Percentiles rank a stretch among this genome's conserved stretches.
These are phyloP conservation scores for Cryptococcus maquisensis DNA, from an alignment of 1,284 basidiomycete species.

Conservation along the genomic window DNA sequence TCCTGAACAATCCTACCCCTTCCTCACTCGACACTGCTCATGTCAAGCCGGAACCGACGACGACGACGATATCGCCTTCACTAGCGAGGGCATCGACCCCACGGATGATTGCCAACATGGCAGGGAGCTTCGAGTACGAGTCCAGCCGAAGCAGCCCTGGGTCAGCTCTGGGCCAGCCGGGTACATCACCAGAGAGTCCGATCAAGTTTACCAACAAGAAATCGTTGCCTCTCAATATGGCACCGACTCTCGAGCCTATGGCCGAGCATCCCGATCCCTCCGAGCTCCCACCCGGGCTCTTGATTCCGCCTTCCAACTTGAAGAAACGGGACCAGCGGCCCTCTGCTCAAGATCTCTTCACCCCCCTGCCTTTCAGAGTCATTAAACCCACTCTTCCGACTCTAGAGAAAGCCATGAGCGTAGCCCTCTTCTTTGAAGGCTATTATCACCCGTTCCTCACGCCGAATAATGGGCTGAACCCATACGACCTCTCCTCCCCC, in stretches of 20 bases:
- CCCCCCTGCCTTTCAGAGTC: constrained; percentile 26
- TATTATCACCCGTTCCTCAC: constrained; percentile 82
- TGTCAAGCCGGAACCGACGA: constrained; percentile 17
- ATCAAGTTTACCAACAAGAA: constrained; percentile 15
- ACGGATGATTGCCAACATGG: constrained; percentile 22
- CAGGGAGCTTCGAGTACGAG: constrained; percentile 16
- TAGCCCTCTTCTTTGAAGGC: constrained; percentile 94
- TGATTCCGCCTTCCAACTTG: constrained; percentile 1
- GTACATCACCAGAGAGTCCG: constrained; percentile 3
- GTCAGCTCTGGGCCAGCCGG: constrained; percentile 7
- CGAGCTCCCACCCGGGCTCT: neutral
- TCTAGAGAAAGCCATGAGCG: constrained; percentile 85
- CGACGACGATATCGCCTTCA: constrained; percentile 54
- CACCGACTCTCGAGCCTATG: neutral
- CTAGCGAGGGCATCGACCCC: constrained; percentile 19
- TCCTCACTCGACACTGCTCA: no score
- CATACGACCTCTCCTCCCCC: constrained; percentile 13
- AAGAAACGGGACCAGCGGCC: constrained; percentile 6
- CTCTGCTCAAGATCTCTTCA: constrained; percentile 11
- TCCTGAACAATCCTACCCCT: neutral
- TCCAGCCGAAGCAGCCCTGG: neutral
- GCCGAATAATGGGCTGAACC: neutral
- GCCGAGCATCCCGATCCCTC: constrained; percentile 1
- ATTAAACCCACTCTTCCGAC: constrained; percentile 82
- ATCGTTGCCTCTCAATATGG: neutral